Percentiles rank a stretch among this genome's conserved stretches.
Conservation (phyloP, 441 rosid genomes). For the Aquilaria agallochum region DNA sequence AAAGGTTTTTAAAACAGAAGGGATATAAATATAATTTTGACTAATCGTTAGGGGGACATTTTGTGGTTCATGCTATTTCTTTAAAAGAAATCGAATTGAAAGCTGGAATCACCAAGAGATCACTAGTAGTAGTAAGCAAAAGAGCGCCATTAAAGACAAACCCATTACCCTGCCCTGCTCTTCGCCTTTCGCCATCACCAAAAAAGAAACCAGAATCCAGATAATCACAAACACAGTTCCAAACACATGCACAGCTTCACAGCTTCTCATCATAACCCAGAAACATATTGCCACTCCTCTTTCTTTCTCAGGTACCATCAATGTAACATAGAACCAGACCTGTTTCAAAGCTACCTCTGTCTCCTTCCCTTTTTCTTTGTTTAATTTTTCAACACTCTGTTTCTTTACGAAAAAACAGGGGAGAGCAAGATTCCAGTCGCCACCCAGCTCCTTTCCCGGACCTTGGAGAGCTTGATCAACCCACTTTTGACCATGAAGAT, state of each 20-base stretch:
- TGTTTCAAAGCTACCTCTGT: background rate
- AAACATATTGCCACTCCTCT: slow-evolving; percentile 60
- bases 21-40: too few relatives aligned
- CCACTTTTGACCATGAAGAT: slow-evolving; percentile 59
- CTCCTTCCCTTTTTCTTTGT: background rate
- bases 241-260: slow-evolving; percentile 74
- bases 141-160: too few relatives aligned
- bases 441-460: slow-evolving; percentile 47
- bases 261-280: slow-evolving; percentile 42
- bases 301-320: slow-evolving; percentile 56
- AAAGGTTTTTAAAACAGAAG: too few relatives aligned
- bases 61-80: too few relatives aligned
- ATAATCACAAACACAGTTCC: too few relatives aligned
- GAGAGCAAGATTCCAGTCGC: slow-evolving; percentile 42
- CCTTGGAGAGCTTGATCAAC: slow-evolving; percentile 81
- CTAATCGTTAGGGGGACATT: too few relatives aligned
- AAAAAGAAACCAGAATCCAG: too few relatives aligned
- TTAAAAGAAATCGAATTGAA: too few relatives aligned
- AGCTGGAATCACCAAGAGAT: too few relatives aligned
- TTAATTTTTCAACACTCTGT: background rate
- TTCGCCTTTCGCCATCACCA: background rate
- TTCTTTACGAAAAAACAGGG: slow-evolving; percentile 25
- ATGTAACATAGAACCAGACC: too few relatives aligned
- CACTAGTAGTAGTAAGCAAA: too few relatives aligned
- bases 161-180: background rate